These are phyloP conservation scores for Apophysomyces trapeziformis DNA, from an alignment of 371 early-diverging fungal species.

Conservation along the genomic window DNA sequence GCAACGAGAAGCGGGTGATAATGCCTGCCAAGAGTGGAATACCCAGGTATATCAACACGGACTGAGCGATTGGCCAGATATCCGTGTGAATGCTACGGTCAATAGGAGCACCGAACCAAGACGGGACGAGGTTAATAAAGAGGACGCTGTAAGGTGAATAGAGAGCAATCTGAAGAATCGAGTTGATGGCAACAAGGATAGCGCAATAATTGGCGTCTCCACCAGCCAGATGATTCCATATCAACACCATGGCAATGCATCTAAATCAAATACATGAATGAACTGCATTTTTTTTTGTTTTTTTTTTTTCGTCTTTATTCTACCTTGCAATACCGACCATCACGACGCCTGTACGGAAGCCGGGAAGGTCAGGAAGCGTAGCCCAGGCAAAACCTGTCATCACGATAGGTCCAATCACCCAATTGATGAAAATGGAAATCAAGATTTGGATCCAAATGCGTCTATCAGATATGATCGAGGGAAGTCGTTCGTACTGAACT, in stretches of 20 bases:
- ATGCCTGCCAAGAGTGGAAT: conserved; percentile 68
- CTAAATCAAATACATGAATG: conserved; percentile 16
- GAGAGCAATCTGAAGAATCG: conserved; percentile 69
- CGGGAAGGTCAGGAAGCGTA: conserved; percentile 70
- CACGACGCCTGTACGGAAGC: conserved; percentile 73
- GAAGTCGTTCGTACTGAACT: conserved; percentile 63
- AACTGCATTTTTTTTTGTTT: background rate
- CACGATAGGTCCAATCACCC: conserved; percentile 71
- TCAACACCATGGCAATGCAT: conserved; percentile 85
- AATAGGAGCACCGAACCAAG: conserved; percentile 47
- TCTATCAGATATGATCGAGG: conserved; percentile 37
- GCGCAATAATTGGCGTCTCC: conserved; percentile 74
- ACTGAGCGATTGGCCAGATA: conserved; percentile 61
- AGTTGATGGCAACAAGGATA: conserved; percentile 71
- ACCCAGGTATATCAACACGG: conserved; percentile 73
- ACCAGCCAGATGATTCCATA: conserved; percentile 74
- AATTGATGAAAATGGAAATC: conserved; percentile 68
- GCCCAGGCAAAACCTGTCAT: conserved; percentile 80
- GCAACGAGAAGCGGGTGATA: conserved; percentile 56
- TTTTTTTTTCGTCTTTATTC: background rate
- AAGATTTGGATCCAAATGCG: conserved; percentile 50
- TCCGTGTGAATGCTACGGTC: conserved; percentile 45
- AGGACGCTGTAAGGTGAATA: conserved; percentile 68
- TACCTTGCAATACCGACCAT: conserved; percentile 71
- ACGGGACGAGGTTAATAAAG: conserved; percentile 57